These are phyloP conservation scores for Corynespora cassiicola DNA, from an alignment of 2,329 filamentous ascomycete genomes.

Conservation along the genomic window DNA sequence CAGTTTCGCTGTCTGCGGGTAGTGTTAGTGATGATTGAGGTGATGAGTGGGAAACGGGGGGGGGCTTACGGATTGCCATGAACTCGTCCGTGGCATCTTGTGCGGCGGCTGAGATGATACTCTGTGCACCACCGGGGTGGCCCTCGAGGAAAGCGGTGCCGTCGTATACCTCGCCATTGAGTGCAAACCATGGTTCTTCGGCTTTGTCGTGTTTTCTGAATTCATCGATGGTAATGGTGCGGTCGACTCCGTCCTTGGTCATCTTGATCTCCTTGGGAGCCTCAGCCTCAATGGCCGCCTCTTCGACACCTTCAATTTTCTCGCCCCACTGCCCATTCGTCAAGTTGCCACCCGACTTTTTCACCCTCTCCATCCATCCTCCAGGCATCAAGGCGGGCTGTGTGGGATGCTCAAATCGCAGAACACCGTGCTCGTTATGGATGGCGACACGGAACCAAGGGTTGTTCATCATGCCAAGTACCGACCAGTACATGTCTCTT, in stretches of 20 bases:
- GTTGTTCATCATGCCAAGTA: constrained; percentile 98
- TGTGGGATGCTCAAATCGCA: constrained; percentile 89
- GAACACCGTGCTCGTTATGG: constrained; percentile 65
- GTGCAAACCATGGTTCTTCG: constrained; percentile 81
- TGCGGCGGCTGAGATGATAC: constrained; percentile 82
- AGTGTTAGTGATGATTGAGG: constrained; percentile 17
- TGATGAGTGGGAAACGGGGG: too few species aligned
- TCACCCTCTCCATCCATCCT: constrained; percentile 94
- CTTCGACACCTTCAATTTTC: constrained; percentile 61
- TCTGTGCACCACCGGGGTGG: constrained; percentile 86
- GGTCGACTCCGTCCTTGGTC: constrained; percentile 71
- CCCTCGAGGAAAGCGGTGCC: constrained; percentile 80
- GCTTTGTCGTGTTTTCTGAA: constrained; percentile 71
- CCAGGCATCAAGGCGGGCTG: constrained; percentile 77
- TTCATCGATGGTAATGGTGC: constrained; percentile 72
- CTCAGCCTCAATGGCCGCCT: constrained; percentile 52
- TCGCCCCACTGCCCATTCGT: constrained; percentile 88
- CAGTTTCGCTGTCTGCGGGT: constrained; percentile 81
- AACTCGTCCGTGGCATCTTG: constrained; percentile 88
- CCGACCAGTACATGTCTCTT: constrained; percentile 94
- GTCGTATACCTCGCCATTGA: constrained; percentile 88
- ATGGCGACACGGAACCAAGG: constrained; percentile 88
- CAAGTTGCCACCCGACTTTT: constrained; percentile 80
- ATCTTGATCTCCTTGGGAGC: constrained; percentile 73
- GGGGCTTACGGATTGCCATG: constrained; percentile 81